Evolutionary conservation across 768 basidiomycete genomes (phyloP), one percentile per base, ranked within the genome.

Genomic region (Termitomyces titanicus): DNA sequence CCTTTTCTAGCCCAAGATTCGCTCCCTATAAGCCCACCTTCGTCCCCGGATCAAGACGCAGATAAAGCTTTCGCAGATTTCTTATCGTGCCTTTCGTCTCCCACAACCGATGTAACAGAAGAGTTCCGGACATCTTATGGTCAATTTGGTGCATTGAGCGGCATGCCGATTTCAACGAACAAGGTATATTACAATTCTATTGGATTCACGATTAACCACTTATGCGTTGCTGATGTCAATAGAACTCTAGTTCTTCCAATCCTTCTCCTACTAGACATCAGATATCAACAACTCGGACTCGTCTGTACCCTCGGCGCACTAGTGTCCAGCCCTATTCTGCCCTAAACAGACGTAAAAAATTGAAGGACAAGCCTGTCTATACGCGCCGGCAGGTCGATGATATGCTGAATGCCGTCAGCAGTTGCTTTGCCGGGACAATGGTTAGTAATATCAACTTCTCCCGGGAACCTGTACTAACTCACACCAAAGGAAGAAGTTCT

Each of bases 351-450:
- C 51, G 55, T 31, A 56, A 44, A 48, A 60, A 49, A 44, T 6
- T 52, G 29, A 60, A 54, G 42, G 59, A 60, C 31, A 59, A 55
- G 33, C 58, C 58, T 10, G 43, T 59, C 5, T 59, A 59, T 20
- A 59, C 58, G 13, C 58, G 58, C 13, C 43, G 50, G 5, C 58
- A 59, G 27, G 58, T 59, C 38, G 58, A 59, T 25, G 58, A 59
- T 37, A 59, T 59, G 50, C 31, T 59, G 15, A 50, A 48, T 47
- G 54, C 58, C 15, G 50, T 59, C 46, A 51, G 58, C 27, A 48
- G 31, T 20, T 59, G 58, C 27, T 59, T 59, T 40, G 45, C 52
- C 3, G 53, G 50, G 10, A 59, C 58, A 18, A 59, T 60, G 50
- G 59, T 57, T 6, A 24, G 55, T 40, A 12, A 8, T 22, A 18